Evolutionary conservation across 177 flowering plant genomes (phyloP).

Genomic region (Vitis hybrid): DNA sequence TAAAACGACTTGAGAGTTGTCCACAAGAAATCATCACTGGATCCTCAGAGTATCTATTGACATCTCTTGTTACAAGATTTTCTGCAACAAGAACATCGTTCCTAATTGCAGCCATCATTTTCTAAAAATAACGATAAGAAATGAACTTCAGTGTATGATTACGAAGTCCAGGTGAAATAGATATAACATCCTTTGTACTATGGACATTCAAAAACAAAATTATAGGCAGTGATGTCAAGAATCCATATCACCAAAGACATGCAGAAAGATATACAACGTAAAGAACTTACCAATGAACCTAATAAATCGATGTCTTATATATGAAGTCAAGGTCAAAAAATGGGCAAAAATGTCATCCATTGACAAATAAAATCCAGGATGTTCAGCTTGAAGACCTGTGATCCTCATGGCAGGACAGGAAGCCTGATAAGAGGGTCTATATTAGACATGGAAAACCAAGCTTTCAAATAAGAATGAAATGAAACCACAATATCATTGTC

Average conservation of each 20-base stretch:
- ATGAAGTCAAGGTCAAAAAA: slow-evolving; percentile 51
- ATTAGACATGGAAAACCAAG: slow-evolving; percentile 16
- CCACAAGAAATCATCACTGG: slow-evolving; percentile 22
- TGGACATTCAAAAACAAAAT: no score
- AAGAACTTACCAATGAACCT: slow-evolving; percentile 57
- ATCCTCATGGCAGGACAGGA: slow-evolving; percentile 25
- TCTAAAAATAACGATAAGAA: not conserved
- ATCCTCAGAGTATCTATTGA: slow-evolving; percentile 27
- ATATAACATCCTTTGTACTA: not conserved
- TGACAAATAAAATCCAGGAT: slow-evolving; percentile 23
- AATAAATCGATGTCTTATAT: slow-evolving; percentile 45
- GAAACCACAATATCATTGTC: not conserved
- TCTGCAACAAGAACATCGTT: slow-evolving; percentile 40
- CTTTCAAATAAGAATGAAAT: slow-evolving; percentile 1
- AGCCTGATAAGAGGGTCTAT: slow-evolving; percentile 30
- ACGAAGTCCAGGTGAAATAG: not conserved
- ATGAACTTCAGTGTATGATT: not conserved
- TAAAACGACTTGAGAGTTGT: slow-evolving; percentile 23
- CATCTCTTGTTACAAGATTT: slow-evolving; percentile 52
- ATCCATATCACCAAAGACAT: not conserved
- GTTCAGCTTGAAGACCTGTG: slow-evolving; percentile 21
- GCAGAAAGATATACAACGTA: slow-evolving; percentile 2
- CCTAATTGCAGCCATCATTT: slow-evolving; percentile 4
- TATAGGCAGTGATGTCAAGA: not conserved
- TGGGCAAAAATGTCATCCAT: slow-evolving; percentile 53